Evolutionary conservation across 2,329 filamentous ascomycete species (phyloP).

Genomic region (Pestalotiopsis sp.): DNA sequence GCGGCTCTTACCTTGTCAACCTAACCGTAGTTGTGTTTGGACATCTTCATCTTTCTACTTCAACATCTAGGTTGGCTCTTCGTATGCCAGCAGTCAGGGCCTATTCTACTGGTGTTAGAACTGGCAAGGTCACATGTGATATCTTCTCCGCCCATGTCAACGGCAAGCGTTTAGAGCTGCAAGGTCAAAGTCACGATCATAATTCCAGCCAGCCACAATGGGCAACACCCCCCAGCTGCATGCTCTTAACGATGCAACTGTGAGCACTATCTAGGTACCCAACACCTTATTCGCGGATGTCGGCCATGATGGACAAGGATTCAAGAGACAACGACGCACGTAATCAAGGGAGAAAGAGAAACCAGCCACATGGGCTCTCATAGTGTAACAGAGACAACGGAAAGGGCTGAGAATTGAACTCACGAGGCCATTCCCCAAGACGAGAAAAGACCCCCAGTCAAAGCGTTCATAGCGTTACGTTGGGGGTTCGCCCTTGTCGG

Average conservation of each 20-base stretch:
- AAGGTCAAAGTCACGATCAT: background rate
- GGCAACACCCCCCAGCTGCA: background rate
- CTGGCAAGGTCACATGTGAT: background rate
- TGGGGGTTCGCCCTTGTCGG: background rate
- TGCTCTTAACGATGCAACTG: background rate
- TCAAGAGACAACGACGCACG: background rate
- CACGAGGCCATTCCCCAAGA: background rate
- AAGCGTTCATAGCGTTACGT: background rate
- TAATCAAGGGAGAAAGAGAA: background rate
- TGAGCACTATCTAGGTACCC: background rate
- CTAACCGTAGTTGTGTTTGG: background rate
- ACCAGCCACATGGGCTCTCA: background rate
- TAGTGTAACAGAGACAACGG: background rate
- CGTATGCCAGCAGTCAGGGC: no score
- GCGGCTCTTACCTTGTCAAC: background rate
- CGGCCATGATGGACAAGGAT: background rate
- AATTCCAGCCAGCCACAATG: background rate
- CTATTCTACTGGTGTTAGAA: no score
- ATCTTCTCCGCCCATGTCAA: background rate
- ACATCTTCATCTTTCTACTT: background rate
- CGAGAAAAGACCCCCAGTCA: background rate
- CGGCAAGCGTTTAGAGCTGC: background rate
- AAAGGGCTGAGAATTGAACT: background rate
- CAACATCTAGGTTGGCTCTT: no score
- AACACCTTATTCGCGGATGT: background rate